Evolutionary conservation across 2,329 filamentous ascomycete species (phyloP), one percentile per base, ranked within the genome.

Genomic region (Penicillium sp.): DNA sequence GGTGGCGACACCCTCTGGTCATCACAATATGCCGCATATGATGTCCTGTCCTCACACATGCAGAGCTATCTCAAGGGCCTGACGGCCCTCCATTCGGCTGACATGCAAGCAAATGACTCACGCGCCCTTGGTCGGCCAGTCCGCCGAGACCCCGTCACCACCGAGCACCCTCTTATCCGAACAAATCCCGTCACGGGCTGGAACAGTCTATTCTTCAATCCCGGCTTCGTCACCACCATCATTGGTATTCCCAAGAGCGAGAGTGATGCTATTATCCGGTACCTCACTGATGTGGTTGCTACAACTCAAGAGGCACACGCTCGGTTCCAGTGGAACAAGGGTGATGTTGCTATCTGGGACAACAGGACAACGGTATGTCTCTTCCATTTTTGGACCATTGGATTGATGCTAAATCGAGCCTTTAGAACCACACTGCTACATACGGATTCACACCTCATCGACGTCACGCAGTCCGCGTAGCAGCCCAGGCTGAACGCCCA

Each of bases 301-400:
- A 82, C 81, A 1, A 84, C 79, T 6, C 86, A 88, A 41, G 89
- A 92, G 69, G 78, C 88, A 56, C 87, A 90, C 63, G 86, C 83
- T 6, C 80, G 88, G 18, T 85, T 87, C 65, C 79, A 82, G 60
- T 88, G 86, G 86, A 77, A 80, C 42, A 81, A 83, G 58, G 80
- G 83, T 41, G 87, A 88, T 54, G 83, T 89, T 1, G 85, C 85
- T 0, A 80, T 89, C 55, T 89, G 86, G 86, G 86, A 89, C 66
- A 89, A 88, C 59, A 75, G 85, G 18, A 73, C 80, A 35, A 79
- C 77, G 44, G 80, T 84, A 66, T 64, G 74, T 68, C 22, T 35
- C 11, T 27, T 31, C 11, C n/a, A 40, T 33, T 40, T 6, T 49
- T 12, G 8, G 42, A 25, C 8, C 35, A 27, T 7, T 5, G 12